These are phyloP conservation scores for Gracilaria domingensis DNA, from an alignment of 23 red algal genomes.

Conservation along the genomic window DNA sequence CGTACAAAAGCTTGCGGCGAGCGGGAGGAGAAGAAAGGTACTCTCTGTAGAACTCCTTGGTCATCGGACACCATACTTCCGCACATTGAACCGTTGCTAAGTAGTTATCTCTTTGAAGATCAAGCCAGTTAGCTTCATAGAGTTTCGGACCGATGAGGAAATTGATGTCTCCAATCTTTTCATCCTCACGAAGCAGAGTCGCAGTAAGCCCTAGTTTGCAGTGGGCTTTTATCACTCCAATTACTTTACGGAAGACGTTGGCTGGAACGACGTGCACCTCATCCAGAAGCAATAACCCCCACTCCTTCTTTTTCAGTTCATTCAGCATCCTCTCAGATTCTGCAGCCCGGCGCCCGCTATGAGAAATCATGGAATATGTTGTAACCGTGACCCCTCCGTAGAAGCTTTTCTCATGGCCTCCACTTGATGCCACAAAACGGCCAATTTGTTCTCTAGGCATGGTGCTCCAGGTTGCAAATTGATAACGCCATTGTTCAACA, in stretches of 20 bases:
- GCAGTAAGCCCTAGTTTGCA: slow-evolving; percentile 98
- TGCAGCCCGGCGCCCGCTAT: slow-evolving; percentile 79
- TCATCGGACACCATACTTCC: slow-evolving; percentile 99
- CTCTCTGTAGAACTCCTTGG: slow-evolving; percentile 94
- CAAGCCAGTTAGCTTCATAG: slow-evolving; percentile 99
- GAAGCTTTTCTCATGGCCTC: slow-evolving; percentile 73
- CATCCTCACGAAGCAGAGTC: slow-evolving; percentile 95
- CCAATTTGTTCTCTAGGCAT: slow-evolving; percentile 85
- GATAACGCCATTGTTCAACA: slow-evolving; percentile 98
- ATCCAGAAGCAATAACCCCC: slow-evolving; percentile 96
- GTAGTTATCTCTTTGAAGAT: slow-evolving; percentile 92
- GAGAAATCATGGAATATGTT: slow-evolving; percentile 97
- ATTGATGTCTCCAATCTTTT: slow-evolving; percentile 94
- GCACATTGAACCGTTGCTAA: slow-evolving; percentile 99
- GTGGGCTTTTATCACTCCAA: slow-evolving; percentile 96
- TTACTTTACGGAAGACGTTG: slow-evolving; percentile 96
- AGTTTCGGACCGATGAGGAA: slow-evolving; percentile 98
- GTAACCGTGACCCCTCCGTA: slow-evolving; percentile 89
- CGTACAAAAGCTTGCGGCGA: slow-evolving; percentile 92
- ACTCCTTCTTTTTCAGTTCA: slow-evolving; percentile 89
- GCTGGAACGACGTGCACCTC: slow-evolving; percentile 99
- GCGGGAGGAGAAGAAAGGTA: slow-evolving; percentile 80
- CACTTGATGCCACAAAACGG: slow-evolving; percentile 86
- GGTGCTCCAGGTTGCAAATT: slow-evolving; percentile 98
- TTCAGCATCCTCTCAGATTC: slow-evolving; percentile 90